Percentiles rank a stretch among this genome's conserved stretches.
Conservation (phyloP, 2,329 filamentous ascomycete genomes). For the Rachicladosporium sp. region DNA sequence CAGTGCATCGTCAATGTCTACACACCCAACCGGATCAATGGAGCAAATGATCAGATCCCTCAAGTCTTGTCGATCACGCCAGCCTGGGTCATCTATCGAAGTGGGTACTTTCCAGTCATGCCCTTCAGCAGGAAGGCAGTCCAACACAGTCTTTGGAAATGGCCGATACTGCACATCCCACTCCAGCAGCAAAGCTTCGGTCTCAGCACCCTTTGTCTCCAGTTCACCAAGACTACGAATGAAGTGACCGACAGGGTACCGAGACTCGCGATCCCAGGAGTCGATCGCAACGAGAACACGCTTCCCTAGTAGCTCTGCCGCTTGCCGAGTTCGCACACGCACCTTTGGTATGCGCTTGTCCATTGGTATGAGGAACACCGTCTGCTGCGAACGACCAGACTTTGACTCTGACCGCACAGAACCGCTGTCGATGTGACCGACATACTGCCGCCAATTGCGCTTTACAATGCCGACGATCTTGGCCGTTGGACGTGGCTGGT, state of each 20-base stretch:
- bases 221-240: slow-evolving; percentile 85
- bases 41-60: slow-evolving; percentile 84
- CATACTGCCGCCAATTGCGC: slow-evolving; percentile 95
- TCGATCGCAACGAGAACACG: slow-evolving; percentile 88
- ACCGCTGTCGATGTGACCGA: slow-evolving; percentile 83
- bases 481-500: slow-evolving; percentile 76
- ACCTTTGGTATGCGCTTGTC: slow-evolving; percentile 97
- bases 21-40: slow-evolving; percentile 90
- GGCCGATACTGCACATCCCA: slow-evolving; percentile 97
- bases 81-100: slow-evolving; percentile 69
- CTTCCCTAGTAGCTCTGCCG: slow-evolving; percentile 77
- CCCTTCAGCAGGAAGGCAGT: slow-evolving; percentile 82
- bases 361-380: slow-evolving; percentile 92
- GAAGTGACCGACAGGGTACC: slow-evolving; percentile 88
- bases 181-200: slow-evolving; percentile 83
- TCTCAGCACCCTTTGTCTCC: slow-evolving; percentile 95
- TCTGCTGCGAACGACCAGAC: slow-evolving; percentile 76
- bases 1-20: slow-evolving; percentile 95
- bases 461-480: slow-evolving; percentile 86
- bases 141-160: slow-evolving; percentile 88
- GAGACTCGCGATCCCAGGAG: slow-evolving; percentile 84
- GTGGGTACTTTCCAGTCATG: slow-evolving; percentile 86
- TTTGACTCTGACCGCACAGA: slow-evolving; percentile 63
- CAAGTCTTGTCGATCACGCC: slow-evolving; percentile 74
- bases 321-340: slow-evolving; percentile 79